Evolutionary conservation across 2,329 filamentous ascomycete genomes (phyloP), one percentile per base, ranked within the genome.

Genomic region (Monosporascus sp.): DNA sequence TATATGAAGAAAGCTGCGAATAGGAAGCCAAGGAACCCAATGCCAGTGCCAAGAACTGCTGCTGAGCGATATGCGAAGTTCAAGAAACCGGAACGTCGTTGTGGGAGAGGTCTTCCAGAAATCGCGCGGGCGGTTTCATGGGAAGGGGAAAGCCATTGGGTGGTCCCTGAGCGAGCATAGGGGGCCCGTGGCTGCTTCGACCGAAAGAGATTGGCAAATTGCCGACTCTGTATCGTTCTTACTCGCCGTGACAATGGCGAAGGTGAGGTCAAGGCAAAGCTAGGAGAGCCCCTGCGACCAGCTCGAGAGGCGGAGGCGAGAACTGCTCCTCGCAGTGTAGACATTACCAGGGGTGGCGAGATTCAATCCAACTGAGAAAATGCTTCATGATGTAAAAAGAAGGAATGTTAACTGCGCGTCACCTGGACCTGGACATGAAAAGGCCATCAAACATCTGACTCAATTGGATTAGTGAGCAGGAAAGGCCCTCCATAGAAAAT

Each of bases 1-100:
- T 96, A 99, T 62, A 94, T 62, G 73, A 99, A 99, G 77, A 99
- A 97, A 48, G 79, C 88, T 20, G 91, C 71, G 6, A 97, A 79
- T 6, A 88, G 78, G 3, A 80, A 73, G 37, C 88, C 85, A 51
- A 89, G 69, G 49, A 93, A 78, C 7, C 86, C 76, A 38, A 94
- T 79, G 48, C 93, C 88, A 54, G 89, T 84, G 39, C 94, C 94
- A 22, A 90, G 71, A 63, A 81, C 82, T 3, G 88, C 84, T 37
- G 91, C 87, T 35, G 82, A 77, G 60, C 88, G 82, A 67, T 89
- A 90, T 46, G 83, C 69, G 63, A 88, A 84, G 64, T 79, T 81
- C 52, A 81, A 65, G 3, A 78, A 48, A 56, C 70, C 68, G 17
- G 78, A 82, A 46, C 71, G 71, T 48, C 68, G 60, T 59, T 80